These are phyloP conservation scores for Stachybotrys elegans DNA, from an alignment of 2,329 filamentous ascomycete species.

Conservation along the genomic window DNA sequence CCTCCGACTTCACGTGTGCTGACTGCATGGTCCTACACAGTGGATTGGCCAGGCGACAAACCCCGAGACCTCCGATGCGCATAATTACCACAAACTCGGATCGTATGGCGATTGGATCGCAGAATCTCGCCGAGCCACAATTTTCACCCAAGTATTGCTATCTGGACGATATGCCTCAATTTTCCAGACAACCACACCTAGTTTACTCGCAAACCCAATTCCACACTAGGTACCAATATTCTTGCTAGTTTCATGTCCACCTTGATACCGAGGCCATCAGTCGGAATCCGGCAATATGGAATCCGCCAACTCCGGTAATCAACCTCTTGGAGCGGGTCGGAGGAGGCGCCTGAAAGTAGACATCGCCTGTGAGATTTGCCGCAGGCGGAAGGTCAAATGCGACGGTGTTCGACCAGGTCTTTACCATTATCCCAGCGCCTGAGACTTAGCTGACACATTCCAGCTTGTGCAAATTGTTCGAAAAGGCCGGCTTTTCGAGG, in stretches of 20 bases:
- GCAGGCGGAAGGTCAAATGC: constrained; percentile 71
- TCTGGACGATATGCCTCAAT: too few relatives aligned
- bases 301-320: neutral
- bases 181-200: too few relatives aligned
- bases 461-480: neutral
- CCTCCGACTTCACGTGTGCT: too few relatives aligned
- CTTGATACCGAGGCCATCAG: neutral
- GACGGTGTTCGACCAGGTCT: constrained; percentile 62
- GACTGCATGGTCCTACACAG: too few relatives aligned
- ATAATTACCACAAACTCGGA: neutral
- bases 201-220: too few relatives aligned
- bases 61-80: too few relatives aligned
- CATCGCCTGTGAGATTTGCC: constrained; percentile 47
- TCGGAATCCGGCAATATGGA: too few relatives aligned
- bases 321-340: neutral
- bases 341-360: neutral
- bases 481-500: neutral
- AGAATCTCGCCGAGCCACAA: neutral
- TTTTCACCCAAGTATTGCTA: too few relatives aligned
- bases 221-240: too few relatives aligned
- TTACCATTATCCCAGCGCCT: neutral
- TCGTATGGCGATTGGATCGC: neutral
- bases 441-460: neutral
- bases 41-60: too few relatives aligned
- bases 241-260: too few relatives aligned